Percentiles rank a stretch among this genome's conserved stretches.
These are phyloP conservation scores for Chlorella variabilis DNA, from an alignment of 163 green algal species.

Conservation along the genomic window DNA sequence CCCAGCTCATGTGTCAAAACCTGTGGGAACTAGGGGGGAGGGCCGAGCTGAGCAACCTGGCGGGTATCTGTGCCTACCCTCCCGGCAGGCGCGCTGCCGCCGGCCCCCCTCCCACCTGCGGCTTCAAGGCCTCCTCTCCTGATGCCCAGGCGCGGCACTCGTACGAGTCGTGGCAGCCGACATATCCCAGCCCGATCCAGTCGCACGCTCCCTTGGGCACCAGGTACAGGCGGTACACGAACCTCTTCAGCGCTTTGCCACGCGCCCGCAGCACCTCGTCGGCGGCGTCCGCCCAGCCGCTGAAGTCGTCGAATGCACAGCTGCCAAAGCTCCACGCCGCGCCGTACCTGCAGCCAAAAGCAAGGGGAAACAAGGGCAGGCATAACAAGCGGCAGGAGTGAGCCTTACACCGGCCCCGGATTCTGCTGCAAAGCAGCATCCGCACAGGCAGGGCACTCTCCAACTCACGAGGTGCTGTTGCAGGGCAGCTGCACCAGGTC, in stretches of 20 bases:
- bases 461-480: not conserved
- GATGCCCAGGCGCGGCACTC: not conserved
- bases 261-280: not conserved
- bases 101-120: no score
- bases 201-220: not conserved
- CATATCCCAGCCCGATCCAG: constrained; percentile 11
- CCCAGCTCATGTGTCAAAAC: constrained; percentile 2
- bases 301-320: constrained; percentile 23
- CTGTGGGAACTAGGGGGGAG: no score
- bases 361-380: not conserved
- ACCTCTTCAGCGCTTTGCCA: not conserved
- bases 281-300: constrained; percentile 7
- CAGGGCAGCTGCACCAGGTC: not conserved
- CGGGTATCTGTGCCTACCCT: no score
- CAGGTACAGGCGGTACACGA: no score
- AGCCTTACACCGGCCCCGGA: no score
- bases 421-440: not conserved
- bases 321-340: not conserved
- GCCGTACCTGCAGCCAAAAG: not conserved
- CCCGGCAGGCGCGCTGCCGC: no score
- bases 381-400: not conserved
- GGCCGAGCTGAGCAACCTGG: no score
- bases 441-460: not conserved
- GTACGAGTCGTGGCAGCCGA: constrained; percentile 8
- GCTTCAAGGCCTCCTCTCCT: not conserved